A percentile compares a stretch with the other conserved stretches of the same genome.
phyloP scores from a whole-genome alignment of 129 eudicot species.

The Chrysanthemum seticuspe region DNA sequence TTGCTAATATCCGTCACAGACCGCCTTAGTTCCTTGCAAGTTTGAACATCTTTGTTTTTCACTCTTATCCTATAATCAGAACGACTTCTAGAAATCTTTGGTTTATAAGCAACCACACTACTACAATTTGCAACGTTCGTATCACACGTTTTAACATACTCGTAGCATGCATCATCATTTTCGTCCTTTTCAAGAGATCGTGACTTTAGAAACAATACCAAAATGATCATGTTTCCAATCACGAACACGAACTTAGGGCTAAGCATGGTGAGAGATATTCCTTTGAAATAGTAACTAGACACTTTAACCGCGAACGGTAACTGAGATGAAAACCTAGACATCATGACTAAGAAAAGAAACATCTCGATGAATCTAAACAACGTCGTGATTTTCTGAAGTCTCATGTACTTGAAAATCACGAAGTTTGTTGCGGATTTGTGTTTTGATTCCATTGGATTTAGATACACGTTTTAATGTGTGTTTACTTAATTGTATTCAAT shows the following conservation, averaged over 20 bases:
- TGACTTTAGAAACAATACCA: slow-evolving; percentile 51
- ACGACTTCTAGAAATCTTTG: slow-evolving; percentile 39
- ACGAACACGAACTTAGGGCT: slow-evolving; percentile 72
- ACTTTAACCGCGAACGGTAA: slow-evolving; percentile 45
- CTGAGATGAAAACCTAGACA: slow-evolving; percentile 46
- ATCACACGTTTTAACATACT: slow-evolving; percentile 40
- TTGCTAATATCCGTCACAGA: slow-evolving; percentile 45
- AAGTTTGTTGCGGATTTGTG: slow-evolving; percentile 44
- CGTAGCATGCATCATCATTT: slow-evolving; percentile 38
- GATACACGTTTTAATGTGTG: neutral
- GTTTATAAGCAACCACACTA: neutral
- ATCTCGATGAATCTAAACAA: slow-evolving; percentile 56
- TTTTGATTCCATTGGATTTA: neutral
- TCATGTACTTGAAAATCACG: slow-evolving; percentile 41
- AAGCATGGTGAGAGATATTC: slow-evolving; percentile 29
- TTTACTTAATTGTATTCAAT: slow-evolving; percentile 3
- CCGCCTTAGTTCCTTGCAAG: slow-evolving; percentile 41
- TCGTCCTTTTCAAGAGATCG: slow-evolving; percentile 20
- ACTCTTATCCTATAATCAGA: slow-evolving; percentile 44
- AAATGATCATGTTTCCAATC: slow-evolving; percentile 60
- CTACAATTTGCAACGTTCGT: neutral
- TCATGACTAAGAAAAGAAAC: slow-evolving; percentile 37
- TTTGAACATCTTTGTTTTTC: slow-evolving; percentile 4
- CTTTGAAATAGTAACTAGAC: slow-evolving; percentile 41
- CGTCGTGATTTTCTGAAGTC: slow-evolving; percentile 44